phyloP scores from a whole-genome alignment of 2,329 filamentous ascomycete genomes.

The Clonostachys sp. region DNA sequence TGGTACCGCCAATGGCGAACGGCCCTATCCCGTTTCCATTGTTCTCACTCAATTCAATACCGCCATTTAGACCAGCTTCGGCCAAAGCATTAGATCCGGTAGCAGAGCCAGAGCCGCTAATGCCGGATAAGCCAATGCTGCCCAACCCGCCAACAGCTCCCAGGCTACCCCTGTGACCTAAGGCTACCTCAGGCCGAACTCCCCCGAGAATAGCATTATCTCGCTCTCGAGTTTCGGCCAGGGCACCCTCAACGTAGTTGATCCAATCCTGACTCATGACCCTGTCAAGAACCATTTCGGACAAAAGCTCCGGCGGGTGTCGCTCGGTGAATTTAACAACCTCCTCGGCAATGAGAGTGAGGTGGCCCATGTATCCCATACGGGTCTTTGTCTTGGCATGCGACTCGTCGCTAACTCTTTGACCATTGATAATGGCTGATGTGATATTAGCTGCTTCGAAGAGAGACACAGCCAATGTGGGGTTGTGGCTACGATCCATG shows the following conservation, averaged over 20 bases:
- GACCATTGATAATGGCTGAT: conserved; percentile 85
- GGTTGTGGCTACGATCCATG: conserved; percentile 94
- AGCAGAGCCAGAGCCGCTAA: conserved; percentile 24
- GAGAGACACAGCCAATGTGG: conserved; percentile 81
- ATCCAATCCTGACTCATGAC: conserved; percentile 91
- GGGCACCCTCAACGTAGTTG: conserved; percentile 86
- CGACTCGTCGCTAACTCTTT: conserved; percentile 79
- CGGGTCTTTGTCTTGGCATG: conserved; percentile 82
- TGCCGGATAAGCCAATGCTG: conserved; percentile 41
- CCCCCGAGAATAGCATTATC: conserved; percentile 98
- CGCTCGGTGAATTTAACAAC: conserved; percentile 98
- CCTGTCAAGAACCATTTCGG: conserved; percentile 77
- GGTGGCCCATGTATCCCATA: conserved; percentile 96
- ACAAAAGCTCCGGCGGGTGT: conserved; percentile 82
- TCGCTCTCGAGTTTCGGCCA: conserved; percentile 89
- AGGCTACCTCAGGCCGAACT: conserved; percentile 84
- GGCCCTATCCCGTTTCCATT: conserved; percentile 62
- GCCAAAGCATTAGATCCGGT: conserved; percentile 65
- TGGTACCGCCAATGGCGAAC: conserved; percentile 68
- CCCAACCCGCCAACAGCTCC: conserved; percentile 38
- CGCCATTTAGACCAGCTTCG: conserved; percentile 75
- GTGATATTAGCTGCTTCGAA: conserved; percentile 91
- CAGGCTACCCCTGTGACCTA: conserved; percentile 69
- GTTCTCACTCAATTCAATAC: conserved; percentile 64
- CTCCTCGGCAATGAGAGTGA: conserved; percentile 95